phyloP scores from a whole-genome alignment of 768 basidiomycete genomes.

The Tephrocybe sp. region DNA sequence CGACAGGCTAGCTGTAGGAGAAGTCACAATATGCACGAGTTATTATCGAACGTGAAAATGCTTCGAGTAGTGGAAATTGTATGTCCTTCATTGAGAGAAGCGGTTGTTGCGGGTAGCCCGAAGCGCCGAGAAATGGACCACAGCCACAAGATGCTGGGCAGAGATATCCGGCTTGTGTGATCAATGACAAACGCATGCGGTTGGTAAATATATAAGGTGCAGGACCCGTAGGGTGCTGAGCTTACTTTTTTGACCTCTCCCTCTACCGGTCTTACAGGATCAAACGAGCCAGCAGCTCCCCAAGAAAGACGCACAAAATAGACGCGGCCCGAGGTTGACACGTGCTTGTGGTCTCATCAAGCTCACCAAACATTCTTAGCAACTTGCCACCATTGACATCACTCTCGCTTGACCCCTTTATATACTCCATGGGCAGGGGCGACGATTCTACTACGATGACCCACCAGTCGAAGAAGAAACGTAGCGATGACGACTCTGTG shows the following conservation, averaged over 20 bases:
- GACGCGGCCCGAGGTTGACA: conserved; percentile 18
- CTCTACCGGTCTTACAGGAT: conserved; percentile 12
- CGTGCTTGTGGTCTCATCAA: conserved; percentile 21
- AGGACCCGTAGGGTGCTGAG: not conserved
- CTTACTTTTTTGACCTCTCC: conserved; percentile 2
- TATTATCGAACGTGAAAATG: not conserved
- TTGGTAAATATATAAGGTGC: conserved; percentile 14
- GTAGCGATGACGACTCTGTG: conserved; percentile 57
- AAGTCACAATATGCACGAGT: too few species aligned
- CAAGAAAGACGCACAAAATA: conserved; percentile 7
- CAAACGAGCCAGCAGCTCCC: not conserved
- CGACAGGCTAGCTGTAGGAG: too few species aligned
- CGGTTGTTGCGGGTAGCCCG: not conserved
- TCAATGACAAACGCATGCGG: conserved; percentile 14
- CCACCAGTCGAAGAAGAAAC: conserved; percentile 77
- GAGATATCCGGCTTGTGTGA: conserved; percentile 11
- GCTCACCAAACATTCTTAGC: conserved; percentile 8
- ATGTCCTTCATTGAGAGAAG: not conserved
- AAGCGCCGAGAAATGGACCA: conserved; percentile 2
- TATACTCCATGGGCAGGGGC: conserved; percentile 43
- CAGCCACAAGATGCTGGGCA: conserved; percentile 14
- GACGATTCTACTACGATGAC: conserved; percentile 49
- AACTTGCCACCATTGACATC: conserved; percentile 13
- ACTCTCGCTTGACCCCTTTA: conserved; percentile 10
- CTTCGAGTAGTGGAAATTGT: not conserved